Evolutionary conservation across 164 flowering plant genomes (phyloP), one percentile per base, ranked within the genome.

Genomic region (Stephania yunnanensis): DNA sequence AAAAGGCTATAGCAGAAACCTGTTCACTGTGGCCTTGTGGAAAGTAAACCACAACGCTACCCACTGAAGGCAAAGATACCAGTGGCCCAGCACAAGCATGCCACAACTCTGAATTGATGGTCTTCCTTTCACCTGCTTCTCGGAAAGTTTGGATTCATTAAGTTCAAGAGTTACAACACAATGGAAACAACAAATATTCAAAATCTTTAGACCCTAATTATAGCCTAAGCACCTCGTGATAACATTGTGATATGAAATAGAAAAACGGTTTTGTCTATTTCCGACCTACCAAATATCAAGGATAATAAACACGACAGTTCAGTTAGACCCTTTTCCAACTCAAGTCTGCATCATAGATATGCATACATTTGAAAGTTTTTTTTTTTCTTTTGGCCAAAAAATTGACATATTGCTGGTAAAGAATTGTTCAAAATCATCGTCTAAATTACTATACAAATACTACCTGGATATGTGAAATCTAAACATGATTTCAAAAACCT

Each of bases 1-100:
- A 67, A 13, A 67, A 11, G 44, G 0, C 10, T 36, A 22, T 3
- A 25, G 46, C 50, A 31, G 83, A 63, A 75, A 93, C 99, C 85
- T 95, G 99, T 83, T 95, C 99, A 53, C 99, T 95, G 85, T 95
- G 99, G 75, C 99, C 99, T 87, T 95, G 98, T 68, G 98, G 97
- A 78, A 95, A 95, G 87, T 95, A 95, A 69, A 95, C 95, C 52
- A 95, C 97, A 53, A 93, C 95, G 75, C 99, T 93, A 52, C 99
- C 97, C 50, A 90, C 92, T 25, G 95, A 96, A 68, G 99, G 99
- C 81, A 93, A 77, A 72, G 96, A 89, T 80, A 95, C 93, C 79
- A 95, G 83, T 30, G 99, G 97, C 52, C 99, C 99, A 0, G 99
- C 99, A 88, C 99, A 95, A 79, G 97, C 99, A 83, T 95, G 97